These are phyloP conservation scores for Fusarium secorum DNA, from an alignment of 2,329 filamentous ascomycete species.

Conservation along the genomic window DNA sequence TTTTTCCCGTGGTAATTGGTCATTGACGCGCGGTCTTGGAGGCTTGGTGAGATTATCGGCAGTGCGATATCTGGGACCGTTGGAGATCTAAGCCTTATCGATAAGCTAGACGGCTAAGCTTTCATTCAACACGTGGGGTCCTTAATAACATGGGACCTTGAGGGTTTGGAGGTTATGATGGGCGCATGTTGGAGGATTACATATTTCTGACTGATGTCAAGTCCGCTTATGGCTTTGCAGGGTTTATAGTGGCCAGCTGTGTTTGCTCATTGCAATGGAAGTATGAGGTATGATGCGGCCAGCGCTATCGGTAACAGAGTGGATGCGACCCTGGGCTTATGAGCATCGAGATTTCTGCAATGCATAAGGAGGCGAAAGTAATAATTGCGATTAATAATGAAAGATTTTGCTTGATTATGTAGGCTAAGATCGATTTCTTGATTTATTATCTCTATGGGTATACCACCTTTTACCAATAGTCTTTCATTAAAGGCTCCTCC, in stretches of 20 bases:
- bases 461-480: not conserved
- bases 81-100: constrained; percentile 11
- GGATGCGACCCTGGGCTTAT: not conserved
- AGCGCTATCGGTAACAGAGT: not conserved
- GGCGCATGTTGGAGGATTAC: not conserved
- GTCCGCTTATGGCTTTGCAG: not conserved
- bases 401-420: not conserved
- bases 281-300: not conserved
- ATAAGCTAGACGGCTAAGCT: constrained; percentile 8
- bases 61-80: not conserved
- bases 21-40: constrained; percentile 28
- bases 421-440: too few relatives aligned
- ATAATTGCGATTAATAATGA: not conserved
- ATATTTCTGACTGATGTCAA: not conserved
- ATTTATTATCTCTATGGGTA: not conserved
- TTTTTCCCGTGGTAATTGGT: not conserved
- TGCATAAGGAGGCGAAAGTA: not conserved
- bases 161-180: not conserved
- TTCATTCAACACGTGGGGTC: constrained; percentile 1
- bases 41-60: constrained; percentile 29
- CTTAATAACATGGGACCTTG: not conserved
- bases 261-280: not conserved
- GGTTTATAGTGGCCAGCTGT: not conserved
- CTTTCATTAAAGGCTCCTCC: not conserved
- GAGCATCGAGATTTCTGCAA: not conserved